Conservation (phyloP, 192 early-diverging fungal species). For the Allomyces macrogynus region DNA sequence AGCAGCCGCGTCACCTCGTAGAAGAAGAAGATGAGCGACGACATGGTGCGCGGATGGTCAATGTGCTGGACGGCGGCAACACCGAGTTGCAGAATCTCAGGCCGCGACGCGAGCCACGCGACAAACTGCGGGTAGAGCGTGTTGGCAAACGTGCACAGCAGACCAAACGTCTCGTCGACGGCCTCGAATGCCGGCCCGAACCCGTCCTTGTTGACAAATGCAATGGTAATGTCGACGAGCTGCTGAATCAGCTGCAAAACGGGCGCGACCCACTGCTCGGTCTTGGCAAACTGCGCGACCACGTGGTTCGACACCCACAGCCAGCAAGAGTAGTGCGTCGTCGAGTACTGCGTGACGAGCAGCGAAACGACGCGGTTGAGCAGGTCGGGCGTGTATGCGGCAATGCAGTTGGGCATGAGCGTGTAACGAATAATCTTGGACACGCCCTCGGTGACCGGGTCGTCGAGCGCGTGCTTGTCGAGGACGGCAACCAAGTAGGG, state of each 20-base stretch:
- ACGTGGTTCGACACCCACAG: not conserved
- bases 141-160: not conserved
- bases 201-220: not conserved
- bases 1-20: not conserved
- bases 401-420: conserved; percentile 12
- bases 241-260: not conserved
- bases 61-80: not conserved
- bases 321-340: not conserved
- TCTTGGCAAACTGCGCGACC: not conserved
- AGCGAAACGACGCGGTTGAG: not conserved
- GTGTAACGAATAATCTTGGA: conserved; percentile 17
- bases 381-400: not conserved
- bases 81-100: not conserved
- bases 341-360: not conserved
- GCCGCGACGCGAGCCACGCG: not conserved
- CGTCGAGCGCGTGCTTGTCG: conserved; percentile 7
- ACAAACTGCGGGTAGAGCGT: not conserved
- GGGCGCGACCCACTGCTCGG: not conserved
- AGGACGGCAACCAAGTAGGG: not conserved
- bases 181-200: not conserved
- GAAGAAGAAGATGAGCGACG: not conserved
- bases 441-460: conserved; percentile 15
- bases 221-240: not conserved
- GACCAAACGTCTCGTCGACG: not conserved
- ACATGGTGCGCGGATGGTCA: not conserved